Evolutionary conservation across 305 asterid species (phyloP).

Genomic region (Fraxinus ornus): DNA sequence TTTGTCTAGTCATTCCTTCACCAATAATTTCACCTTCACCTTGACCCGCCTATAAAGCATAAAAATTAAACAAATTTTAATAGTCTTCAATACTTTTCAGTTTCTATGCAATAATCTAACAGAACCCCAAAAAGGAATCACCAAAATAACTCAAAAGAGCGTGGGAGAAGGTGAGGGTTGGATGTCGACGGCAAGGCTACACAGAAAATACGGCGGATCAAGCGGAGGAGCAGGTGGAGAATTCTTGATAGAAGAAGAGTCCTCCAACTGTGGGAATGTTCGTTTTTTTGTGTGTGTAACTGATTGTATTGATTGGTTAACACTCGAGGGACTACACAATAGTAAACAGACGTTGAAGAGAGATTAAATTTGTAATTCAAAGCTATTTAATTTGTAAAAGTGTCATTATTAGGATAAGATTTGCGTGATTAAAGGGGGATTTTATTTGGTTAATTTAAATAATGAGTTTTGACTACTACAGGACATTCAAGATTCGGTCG

Average conservation of each 20-base stretch:
- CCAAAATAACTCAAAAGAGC: not conserved
- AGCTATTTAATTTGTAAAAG: not conserved
- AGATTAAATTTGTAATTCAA: too few species aligned
- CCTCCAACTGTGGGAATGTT: not conserved
- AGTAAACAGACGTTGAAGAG: not conserved
- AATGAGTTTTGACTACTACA: not conserved
- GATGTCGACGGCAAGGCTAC: not conserved
- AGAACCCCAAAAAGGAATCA: not conserved
- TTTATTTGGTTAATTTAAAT: too few species aligned
- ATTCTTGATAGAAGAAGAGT: not conserved
- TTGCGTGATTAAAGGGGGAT: not conserved
- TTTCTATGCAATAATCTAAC: not conserved
- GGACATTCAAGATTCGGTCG: not conserved
- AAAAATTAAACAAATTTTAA: too few species aligned
- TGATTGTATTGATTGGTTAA: not conserved
- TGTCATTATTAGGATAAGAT: not conserved
- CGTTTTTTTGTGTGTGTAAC: not conserved
- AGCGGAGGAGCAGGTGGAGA: not conserved
- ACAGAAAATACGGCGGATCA: not conserved
- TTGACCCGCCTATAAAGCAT: not conserved
- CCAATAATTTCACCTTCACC: not conserved
- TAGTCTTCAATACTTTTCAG: not conserved
- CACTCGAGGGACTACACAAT: not conserved
- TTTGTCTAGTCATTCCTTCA: slow-evolving; percentile 29
- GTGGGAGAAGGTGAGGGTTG: not conserved